Conservation (phyloP, 371 early-diverging fungal species). For the Entomophthora muscae region DNA sequence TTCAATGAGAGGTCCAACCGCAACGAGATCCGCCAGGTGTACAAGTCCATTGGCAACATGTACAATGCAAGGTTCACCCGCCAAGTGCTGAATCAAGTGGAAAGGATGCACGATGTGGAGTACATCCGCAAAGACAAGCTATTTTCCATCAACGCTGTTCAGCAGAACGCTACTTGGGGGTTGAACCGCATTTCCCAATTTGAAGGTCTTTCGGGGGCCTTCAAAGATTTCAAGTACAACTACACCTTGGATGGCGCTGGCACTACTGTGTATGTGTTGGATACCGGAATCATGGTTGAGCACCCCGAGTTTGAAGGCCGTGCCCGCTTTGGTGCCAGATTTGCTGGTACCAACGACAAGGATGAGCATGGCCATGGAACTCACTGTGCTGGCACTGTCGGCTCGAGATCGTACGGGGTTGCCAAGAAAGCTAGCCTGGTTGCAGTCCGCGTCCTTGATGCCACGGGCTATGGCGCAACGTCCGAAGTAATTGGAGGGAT, state of each 20-base stretch:
- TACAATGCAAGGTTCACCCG: not conserved
- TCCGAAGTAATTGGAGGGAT: slow-evolving; percentile 52
- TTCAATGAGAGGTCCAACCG: not conserved
- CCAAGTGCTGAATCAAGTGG: not conserved
- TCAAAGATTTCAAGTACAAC: slow-evolving; percentile 12
- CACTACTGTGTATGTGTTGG: slow-evolving; percentile 46
- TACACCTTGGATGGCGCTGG: slow-evolving; percentile 29
- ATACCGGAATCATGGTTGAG: slow-evolving; percentile 45
- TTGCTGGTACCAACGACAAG: no score
- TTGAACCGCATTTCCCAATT: no score
- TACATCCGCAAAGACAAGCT: not conserved
- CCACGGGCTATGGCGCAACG: slow-evolving; percentile 39
- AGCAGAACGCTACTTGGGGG: slow-evolving; percentile 22
- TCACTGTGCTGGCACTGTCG: slow-evolving; percentile 66
- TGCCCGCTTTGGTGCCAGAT: no score
- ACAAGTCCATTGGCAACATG: not conserved
- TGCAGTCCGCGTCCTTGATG: no score
- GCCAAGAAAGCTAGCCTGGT: slow-evolving; percentile 72
- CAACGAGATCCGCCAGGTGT: not conserved
- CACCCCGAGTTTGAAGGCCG: no score
- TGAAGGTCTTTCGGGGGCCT: slow-evolving; percentile 25
- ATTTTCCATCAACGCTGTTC: not conserved
- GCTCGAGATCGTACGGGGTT: slow-evolving; percentile 55
- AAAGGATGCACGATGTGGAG: not conserved
- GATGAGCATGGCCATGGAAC: no score